A percentile compares a stretch with the other conserved stretches of the same genome.
These are phyloP conservation scores for Backusella liffmaniae DNA, from an alignment of 192 early-diverging fungal genomes.

Conservation along the genomic window DNA sequence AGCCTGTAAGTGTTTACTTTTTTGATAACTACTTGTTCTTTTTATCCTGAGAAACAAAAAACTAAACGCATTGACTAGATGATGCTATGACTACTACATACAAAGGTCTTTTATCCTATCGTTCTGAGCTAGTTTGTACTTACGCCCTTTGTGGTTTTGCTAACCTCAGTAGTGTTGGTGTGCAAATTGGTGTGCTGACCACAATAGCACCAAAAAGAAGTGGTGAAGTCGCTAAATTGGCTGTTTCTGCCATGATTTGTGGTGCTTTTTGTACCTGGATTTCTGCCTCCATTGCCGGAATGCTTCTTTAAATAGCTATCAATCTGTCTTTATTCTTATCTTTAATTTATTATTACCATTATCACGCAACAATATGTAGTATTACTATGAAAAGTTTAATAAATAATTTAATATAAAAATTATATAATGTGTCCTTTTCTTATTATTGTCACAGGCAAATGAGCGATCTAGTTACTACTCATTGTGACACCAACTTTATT, in stretches of 20 bases:
- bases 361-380: neutral
- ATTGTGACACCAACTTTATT: neutral
- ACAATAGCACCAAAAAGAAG: slow-evolving; percentile 72
- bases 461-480: neutral
- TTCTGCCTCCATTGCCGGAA: slow-evolving; percentile 80
- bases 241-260: slow-evolving; percentile 75
- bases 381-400: neutral
- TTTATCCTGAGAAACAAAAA: neutral
- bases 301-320: slow-evolving; percentile 36
- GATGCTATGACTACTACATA: slow-evolving; percentile 18
- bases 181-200: slow-evolving; percentile 74
- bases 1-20: slow-evolving; percentile 54
- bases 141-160: slow-evolving; percentile 88
- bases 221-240: slow-evolving; percentile 69
- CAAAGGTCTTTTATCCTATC: slow-evolving; percentile 41
- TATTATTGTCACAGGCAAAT: neutral
- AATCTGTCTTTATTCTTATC: neutral
- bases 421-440: neutral
- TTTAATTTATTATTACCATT: neutral
- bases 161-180: slow-evolving; percentile 81
- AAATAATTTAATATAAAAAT: neutral
- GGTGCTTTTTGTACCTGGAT: slow-evolving; percentile 79
- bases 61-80: neutral
- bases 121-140: slow-evolving; percentile 56
- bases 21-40: neutral